phyloP scores from a whole-genome alignment of 768 basidiomycete genomes.

The Podaxis sp. region DNA sequence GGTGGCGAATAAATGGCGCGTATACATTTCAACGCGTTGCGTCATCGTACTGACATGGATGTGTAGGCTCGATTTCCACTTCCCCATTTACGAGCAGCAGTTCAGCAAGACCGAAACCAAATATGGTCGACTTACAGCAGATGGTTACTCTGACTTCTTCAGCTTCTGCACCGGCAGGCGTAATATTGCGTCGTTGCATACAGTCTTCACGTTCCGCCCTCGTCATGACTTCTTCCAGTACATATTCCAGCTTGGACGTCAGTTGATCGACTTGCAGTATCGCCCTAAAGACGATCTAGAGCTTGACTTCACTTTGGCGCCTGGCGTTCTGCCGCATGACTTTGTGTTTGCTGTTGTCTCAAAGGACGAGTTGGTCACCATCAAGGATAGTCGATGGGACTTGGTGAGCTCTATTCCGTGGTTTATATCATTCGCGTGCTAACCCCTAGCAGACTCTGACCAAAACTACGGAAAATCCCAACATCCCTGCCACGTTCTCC shows the following conservation, averaged over 20 bases:
- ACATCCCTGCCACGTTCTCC: conserved; percentile 58
- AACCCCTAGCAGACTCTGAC: conserved; percentile 66
- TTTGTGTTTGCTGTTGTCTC: conserved; percentile 84
- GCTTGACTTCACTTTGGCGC: conserved; percentile 74
- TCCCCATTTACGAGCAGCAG: conserved; percentile 58
- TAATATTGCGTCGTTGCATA: conserved; percentile 73
- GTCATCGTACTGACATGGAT: conserved; percentile 10
- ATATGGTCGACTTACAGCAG: conserved; percentile 49
- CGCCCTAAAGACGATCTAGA: conserved; percentile 65
- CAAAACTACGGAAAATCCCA: conserved; percentile 64
- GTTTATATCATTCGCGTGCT: neutral
- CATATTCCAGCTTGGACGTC: conserved; percentile 56
- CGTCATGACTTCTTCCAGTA: conserved; percentile 80
- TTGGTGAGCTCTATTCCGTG: conserved; percentile 53
- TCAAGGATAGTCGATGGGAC: conserved; percentile 81
- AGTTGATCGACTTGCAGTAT: conserved; percentile 77
- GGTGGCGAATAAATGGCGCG: conserved; percentile 68
- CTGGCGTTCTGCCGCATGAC: conserved; percentile 48
- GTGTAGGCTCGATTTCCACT: conserved; percentile 61
- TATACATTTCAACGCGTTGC: conserved; percentile 19
- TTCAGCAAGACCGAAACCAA: conserved; percentile 66
- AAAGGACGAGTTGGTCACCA: conserved; percentile 71
- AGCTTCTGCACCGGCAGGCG: conserved; percentile 86
- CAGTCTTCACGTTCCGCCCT: conserved; percentile 73
- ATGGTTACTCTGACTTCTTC: conserved; percentile 81